phyloP scores from a whole-genome alignment of 192 early-diverging fungal genomes.

The Spinellus fusiger region DNA sequence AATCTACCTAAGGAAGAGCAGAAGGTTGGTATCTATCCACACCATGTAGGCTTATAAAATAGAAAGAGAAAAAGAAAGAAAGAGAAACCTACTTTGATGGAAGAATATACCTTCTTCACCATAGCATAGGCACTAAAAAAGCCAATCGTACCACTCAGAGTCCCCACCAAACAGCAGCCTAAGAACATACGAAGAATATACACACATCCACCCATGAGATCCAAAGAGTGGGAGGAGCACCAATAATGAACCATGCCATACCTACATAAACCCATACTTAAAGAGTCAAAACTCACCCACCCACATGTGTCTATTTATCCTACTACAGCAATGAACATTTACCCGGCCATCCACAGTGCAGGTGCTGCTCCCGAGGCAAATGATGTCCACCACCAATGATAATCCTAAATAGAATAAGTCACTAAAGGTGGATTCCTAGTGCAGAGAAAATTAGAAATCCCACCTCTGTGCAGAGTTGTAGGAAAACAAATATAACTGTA shows the following conservation, averaged over 20 bases:
- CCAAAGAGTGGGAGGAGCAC: slow-evolving; percentile 53
- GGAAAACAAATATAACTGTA: slow-evolving; percentile 63
- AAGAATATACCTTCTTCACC: slow-evolving; percentile 65
- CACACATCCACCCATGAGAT: slow-evolving; percentile 63
- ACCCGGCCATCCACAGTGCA: slow-evolving; percentile 50
- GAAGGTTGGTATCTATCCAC: no score
- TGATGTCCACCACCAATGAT: slow-evolving; percentile 91
- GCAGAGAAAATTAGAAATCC: neutral
- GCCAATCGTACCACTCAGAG: slow-evolving; percentile 71
- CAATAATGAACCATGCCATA: slow-evolving; percentile 57
- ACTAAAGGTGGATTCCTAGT: slow-evolving; percentile 1
- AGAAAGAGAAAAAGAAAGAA: no score
- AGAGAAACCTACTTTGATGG: slow-evolving; percentile 78
- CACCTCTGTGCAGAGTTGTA: slow-evolving; percentile 56
- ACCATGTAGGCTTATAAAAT: no score
- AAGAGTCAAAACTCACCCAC: neutral
- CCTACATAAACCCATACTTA: slow-evolving; percentile 37
- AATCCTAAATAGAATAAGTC: slow-evolving; percentile 42
- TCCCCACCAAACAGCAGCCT: slow-evolving; percentile 58
- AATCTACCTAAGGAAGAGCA: neutral
- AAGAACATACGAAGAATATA: slow-evolving; percentile 72
- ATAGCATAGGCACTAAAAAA: slow-evolving; percentile 71
- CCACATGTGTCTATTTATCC: neutral
- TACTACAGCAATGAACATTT: no score
- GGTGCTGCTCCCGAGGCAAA: slow-evolving; percentile 61